Base-by-base conservation (phyloP, 345 rosid species). In the Linum lewisii region DNA sequence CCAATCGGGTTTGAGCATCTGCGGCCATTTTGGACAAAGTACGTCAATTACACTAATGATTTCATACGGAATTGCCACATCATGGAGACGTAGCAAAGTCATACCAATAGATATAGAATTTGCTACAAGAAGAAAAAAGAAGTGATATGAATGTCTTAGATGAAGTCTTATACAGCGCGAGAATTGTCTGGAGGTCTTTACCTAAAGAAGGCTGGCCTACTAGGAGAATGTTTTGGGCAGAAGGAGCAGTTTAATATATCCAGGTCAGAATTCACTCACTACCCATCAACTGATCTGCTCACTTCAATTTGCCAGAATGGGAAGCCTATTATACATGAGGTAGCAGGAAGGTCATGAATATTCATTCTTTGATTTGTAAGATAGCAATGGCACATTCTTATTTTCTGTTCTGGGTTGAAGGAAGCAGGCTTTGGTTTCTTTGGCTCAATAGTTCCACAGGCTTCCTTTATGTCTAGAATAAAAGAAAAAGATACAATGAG, bases 21-120 rank as follows among this genome's bases (percentile, higher is more conserved):
- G 47, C 80, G 85, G 69, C 74, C 76, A 67, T 62, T 79, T 18
- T 92, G 98, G 98, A 84, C 62, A 68, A 73, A 74, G 54, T 82
- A 88, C 60, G 72, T 91, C 63, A 84, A 88, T 74, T 66, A 73
- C 66, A 81, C 98, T 6, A 74, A 88, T 73, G 71, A 70, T 56
- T 81, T 92, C 60, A 69, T 91, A 66, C 78, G 81, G 63, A 84
- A 73, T 77, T 91, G 98, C 80, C 79, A 81, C 79, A 72, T 86
- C 57, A 25, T 73, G 65, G 82, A 71, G 69, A 20, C 56, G 25
- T 52, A 52, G 22, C 14, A 19, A 21, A 52, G 14, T 21, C 24
- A 52, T 52, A 42, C 47, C 47, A 11, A 11, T 42, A 42, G 47
- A 42, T 11, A 42, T 11, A 4, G 47, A 42, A 8, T 7, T 11